Evolutionary conservation across 2,329 filamentous ascomycete species (phyloP), one percentile per base, ranked within the genome.

Genomic region (Colletotrichum gigasporum): DNA sequence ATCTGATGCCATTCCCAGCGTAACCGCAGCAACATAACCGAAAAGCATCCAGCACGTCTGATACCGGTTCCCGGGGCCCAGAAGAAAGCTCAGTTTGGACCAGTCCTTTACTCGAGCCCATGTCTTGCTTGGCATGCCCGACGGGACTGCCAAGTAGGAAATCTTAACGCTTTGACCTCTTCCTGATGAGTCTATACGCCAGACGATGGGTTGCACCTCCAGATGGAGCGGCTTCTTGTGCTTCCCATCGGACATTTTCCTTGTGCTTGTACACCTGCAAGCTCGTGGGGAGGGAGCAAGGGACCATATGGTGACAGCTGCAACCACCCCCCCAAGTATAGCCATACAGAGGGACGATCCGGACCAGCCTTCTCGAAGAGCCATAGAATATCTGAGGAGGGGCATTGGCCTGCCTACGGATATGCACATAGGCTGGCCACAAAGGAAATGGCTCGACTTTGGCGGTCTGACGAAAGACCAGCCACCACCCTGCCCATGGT

Each of bases 291-390:
- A n/a, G 71, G 28, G 77, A 76, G 72, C 71, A 76, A 73, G 72
- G 70, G 68, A 69, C 67, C 66, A 68, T 73, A 71, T 75, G 74
- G 75, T 79, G 75, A 77, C 75, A 77, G 73, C 75, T 79, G 75
- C 74, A 76, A 72, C 72, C 72, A 76, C 72, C 74, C 70, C 73
- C 72, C 72, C 68, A 74, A 71, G 70, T 70, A 66, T 70, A 69
- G 70, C 65, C 67, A 67, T 67, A 70, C 53, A 68, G 66, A 70
- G 71, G 63, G 35, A 34, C n/a, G 18, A 32, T 63, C 62, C 67
- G 67, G 57, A 53, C 65, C 55, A 61, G 55, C 55, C 73, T 80
- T 82, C 79, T 82, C 76, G 79, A 81, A 80, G 70, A 68, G 65
- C 67, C 68, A 69, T 71, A 72, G 75, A 78, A 75, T 69, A 59